Evolutionary conservation across 768 basidiomycete species (phyloP), one percentile per base, ranked within the genome.

Genomic region (Xerocomus spinulosus): DNA sequence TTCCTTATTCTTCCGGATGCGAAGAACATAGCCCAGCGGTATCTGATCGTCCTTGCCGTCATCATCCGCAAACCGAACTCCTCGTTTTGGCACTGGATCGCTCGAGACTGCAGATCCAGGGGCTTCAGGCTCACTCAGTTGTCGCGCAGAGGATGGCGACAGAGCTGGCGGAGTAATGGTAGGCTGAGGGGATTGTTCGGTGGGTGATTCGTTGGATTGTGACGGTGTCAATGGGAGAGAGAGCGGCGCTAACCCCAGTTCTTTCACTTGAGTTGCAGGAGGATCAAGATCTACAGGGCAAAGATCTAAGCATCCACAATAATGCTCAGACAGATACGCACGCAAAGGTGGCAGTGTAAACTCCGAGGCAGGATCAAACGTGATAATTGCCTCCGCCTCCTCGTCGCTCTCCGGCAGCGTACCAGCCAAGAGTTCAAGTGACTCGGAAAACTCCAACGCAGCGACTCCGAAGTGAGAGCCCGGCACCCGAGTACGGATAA

Each of bases 1-100:
- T 64, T 83, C 84, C 36, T 82, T 81, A 56, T 79, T 80, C 72
- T 82, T 83, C 70, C 81, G 83, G 63, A 77, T 77, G 44, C 83
- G 82, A 59, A 86, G 68, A n/a, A 82, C 76, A 59, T 88, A 79
- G 15, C 77, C 80, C 33, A 87, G 68, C 3, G 87, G 87, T 53
- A 85, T 72, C 43, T 72, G 71, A 61, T 88, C 85, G 34, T 86
- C 84, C 50, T 79, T 81, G 50, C 61, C 64, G 58, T 79, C 77
- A 56, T 80, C 78, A 54, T 83, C 81, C 25, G 74, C 79, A 51
- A 85, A 85, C 36, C 82, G 76, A 9, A 85, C 84, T 9, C 81
- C 80, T 32, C 81, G 77, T 60, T 62, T 67, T 24, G 57, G 57
- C 47, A 46, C 25, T n/a, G 52, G 39, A 34, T 52, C 56, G 36